Base-by-base conservation (phyloP, 2,329 filamentous ascomycete genomes). In the Aspergillus intermedius region DNA sequence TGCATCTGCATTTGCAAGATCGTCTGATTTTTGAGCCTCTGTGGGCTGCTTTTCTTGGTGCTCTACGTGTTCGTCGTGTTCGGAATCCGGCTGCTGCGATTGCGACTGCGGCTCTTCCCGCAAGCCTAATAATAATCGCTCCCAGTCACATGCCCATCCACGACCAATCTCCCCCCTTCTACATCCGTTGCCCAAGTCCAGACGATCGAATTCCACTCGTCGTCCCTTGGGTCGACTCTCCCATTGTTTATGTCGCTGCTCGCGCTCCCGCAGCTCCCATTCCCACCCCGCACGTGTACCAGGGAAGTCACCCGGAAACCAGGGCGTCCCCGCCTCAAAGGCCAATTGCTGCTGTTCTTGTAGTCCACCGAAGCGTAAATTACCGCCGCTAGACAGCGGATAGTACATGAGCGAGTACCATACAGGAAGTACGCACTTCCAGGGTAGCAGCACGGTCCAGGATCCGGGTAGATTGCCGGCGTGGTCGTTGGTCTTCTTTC, bases 331-430 rank as follows among this genome's bases (percentile, higher is more conserved):
- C 17, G 83, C 80, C 70, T 97, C 91, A 62, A 95, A 95, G 1
- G 83, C 74, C 19, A 95, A 77, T 64, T 97, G 91, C 32, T 83
- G 80, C 45, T 82, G 77, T 67, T 98, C 87, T 41, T 88, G 77
- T 28, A 96, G 61, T 0, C 93, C 91, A 1, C 88, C 91, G 57
- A 95, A 89, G 21, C 85, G 78, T 1, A 88, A 86, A 51, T 89
- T 94, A 0, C 86, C 84, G 6, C 90, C 90, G 1, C 83, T 86
- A 0, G 83, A 86, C 0, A 94, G 75, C 0, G 88, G 88, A 51
- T 84, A 89, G 62, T 89, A 89, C 70, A 95, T 85, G 12, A 97
- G 71, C 42, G 82, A 83, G 59, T 91, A 86, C 93, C 93, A 98
- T 28, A 96, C 76, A 0, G 88, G 82, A 32, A 82, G 75, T 32